Percentiles rank a stretch among this genome's conserved stretches.
These are phyloP conservation scores for Strobilomyces echinocephalus DNA, from an alignment of 768 basidiomycete genomes.

Conservation along the genomic window DNA sequence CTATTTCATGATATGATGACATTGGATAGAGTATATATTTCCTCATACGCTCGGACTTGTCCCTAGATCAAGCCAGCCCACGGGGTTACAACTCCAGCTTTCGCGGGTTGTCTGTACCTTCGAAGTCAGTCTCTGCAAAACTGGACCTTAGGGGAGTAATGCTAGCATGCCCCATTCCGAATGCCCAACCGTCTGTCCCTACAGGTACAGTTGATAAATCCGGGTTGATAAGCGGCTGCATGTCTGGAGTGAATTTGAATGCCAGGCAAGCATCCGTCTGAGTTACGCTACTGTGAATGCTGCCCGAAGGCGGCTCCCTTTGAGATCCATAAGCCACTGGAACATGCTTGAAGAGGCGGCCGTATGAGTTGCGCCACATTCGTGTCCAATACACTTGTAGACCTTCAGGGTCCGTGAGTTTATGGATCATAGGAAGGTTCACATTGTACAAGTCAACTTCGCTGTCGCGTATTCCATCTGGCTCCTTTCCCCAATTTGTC, in stretches of 20 bases:
- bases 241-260: slow-evolving; percentile 76
- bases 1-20: slow-evolving; percentile 9
- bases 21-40: slow-evolving; percentile 7
- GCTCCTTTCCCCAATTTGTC: slow-evolving; percentile 79
- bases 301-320: slow-evolving; percentile 33
- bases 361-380: slow-evolving; percentile 85
- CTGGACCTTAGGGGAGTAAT: slow-evolving; percentile 74
- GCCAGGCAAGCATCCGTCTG: slow-evolving; percentile 38
- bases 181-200: slow-evolving; percentile 81
- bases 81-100: slow-evolving; percentile 28
- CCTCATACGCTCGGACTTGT: not conserved
- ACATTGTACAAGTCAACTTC: slow-evolving; percentile 82
- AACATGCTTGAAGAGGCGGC: slow-evolving; percentile 65
- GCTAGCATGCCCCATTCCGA: slow-evolving; percentile 63
- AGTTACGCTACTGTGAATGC: slow-evolving; percentile 33
- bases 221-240: slow-evolving; percentile 65
- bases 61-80: slow-evolving; percentile 35
- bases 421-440: slow-evolving; percentile 80
- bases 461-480: slow-evolving; percentile 48
- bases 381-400: slow-evolving; percentile 73
- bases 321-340: slow-evolving; percentile 16
- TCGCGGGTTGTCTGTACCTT: not conserved
- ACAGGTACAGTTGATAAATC: slow-evolving; percentile 53
- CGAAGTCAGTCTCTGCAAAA: slow-evolving; percentile 52
- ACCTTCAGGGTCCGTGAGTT: slow-evolving; percentile 53